Evolutionary conservation across 345 rosid species (phyloP).

Genomic region (Eucalyptus virginea): DNA sequence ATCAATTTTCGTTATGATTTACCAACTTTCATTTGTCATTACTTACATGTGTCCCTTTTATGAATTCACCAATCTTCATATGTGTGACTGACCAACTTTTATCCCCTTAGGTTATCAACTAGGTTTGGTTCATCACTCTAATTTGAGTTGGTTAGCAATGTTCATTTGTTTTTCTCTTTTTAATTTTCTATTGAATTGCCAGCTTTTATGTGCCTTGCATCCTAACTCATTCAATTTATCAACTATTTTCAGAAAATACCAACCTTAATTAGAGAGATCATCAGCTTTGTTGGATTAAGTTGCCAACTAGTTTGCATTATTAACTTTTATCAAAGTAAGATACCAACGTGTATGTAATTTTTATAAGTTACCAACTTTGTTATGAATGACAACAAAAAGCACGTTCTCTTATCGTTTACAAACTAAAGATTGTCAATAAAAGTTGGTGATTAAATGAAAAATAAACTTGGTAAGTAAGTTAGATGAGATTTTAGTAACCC

Average conservation of each 20-base stretch:
- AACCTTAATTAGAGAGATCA: neutral
- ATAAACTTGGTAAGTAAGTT: no score
- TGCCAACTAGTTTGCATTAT: neutral
- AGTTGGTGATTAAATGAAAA: no score
- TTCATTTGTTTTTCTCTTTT: neutral
- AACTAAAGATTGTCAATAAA: no score
- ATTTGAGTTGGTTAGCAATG: neutral
- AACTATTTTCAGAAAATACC: neutral
- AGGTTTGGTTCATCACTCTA: neutral
- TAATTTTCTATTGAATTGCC: neutral
- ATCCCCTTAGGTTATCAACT: neutral
- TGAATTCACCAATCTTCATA: neutral
- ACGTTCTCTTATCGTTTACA: no score
- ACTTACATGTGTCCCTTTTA: neutral
- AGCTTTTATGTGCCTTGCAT: neutral
- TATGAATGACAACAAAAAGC: no score
- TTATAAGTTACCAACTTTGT: no score
- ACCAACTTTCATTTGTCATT: neutral
- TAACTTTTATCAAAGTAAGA: no score
- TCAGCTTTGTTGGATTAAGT: neutral
- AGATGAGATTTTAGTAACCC: no score
- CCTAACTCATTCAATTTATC: neutral
- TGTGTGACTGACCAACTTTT: neutral
- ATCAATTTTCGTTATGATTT: neutral
- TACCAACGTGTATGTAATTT: no score